These are phyloP conservation scores for Nicotiana sylvestris DNA, from an alignment of 257 asterid species.

Conservation along the genomic window DNA sequence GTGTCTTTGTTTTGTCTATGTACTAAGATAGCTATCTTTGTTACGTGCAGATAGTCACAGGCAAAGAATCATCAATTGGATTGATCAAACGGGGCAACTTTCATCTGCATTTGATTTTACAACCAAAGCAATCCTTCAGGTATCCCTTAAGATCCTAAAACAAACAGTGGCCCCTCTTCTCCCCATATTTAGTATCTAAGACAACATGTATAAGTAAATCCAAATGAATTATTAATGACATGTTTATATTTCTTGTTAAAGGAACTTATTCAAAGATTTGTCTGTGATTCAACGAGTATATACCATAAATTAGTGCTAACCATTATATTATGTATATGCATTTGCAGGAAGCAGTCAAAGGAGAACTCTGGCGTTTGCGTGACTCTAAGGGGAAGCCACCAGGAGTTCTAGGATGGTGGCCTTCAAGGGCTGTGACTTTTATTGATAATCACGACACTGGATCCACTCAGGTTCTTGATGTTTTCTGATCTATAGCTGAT, in stretches of 20 bases:
- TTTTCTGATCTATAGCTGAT: not conserved
- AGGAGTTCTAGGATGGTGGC: conserved; percentile 96
- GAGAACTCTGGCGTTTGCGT: conserved; percentile 86
- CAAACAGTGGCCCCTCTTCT: not conserved
- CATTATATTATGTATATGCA: not conserved
- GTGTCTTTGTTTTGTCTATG: not conserved
- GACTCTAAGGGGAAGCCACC: conserved; percentile 87
- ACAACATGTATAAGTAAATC: not conserved
- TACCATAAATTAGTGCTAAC: not conserved
- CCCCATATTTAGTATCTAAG: not conserved
- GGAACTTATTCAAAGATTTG: not conserved
- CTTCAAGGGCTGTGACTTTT: conserved; percentile 90
- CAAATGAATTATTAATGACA: not conserved
- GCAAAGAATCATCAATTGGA: conserved; percentile 88
- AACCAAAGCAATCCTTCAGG: conserved; percentile 96
- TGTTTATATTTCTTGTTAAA: not conserved
- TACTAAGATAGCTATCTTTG: not conserved
- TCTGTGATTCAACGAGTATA: not conserved
- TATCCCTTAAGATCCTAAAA: conserved; percentile 12
- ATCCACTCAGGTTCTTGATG: conserved; percentile 72
- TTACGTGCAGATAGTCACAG: conserved; percentile 74
- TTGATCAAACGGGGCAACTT: conserved; percentile 74
- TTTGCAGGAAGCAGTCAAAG: conserved; percentile 83
- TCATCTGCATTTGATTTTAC: conserved; percentile 97
- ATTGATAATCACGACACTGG: conserved; percentile 97